These are phyloP conservation scores for Ceratobasidium sp. DNA, from an alignment of 1,284 basidiomycete genomes.

Conservation along the genomic window DNA sequence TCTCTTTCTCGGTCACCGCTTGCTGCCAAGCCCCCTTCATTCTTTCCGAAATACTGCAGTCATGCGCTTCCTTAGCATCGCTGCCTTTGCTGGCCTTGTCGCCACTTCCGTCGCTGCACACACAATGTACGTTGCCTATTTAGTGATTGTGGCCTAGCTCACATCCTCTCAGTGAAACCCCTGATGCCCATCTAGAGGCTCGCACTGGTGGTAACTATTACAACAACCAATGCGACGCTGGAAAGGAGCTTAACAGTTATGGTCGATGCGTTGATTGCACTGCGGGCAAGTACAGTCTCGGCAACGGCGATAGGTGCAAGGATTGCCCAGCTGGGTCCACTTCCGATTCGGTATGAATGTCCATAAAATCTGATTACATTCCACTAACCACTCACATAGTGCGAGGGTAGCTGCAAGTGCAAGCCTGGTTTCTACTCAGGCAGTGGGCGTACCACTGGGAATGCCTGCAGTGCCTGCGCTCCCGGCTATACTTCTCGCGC, in stretches of 20 bases:
- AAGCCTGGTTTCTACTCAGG: not conserved
- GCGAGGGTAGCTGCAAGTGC: not conserved
- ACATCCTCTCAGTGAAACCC: constrained; percentile 2
- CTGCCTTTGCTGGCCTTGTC: constrained; percentile 14
- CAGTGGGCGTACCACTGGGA: not conserved
- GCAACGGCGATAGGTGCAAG: not conserved
- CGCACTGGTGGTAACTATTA: not conserved
- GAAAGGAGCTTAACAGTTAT: not conserved
- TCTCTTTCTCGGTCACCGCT: constrained; percentile 7
- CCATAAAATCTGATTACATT: not conserved
- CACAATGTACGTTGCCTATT: not conserved
- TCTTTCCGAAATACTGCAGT: constrained; percentile 9
- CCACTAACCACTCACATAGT: not conserved
- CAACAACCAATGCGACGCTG: not conserved
- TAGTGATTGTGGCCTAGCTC: not conserved
- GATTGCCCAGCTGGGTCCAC: constrained; percentile 9
- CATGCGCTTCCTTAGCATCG: constrained; percentile 34
- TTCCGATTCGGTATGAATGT: not conserved
- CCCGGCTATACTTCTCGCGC: not conserved
- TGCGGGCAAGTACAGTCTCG: not conserved
- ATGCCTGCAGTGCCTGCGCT: not conserved
- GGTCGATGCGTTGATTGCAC: not conserved
- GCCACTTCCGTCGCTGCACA: not conserved
- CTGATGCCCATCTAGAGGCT: not conserved
- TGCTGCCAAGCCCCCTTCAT: constrained; percentile 1